Evolutionary conservation across 2,329 filamentous ascomycete genomes (phyloP).

Genomic region (Geosmithia morbida): DNA sequence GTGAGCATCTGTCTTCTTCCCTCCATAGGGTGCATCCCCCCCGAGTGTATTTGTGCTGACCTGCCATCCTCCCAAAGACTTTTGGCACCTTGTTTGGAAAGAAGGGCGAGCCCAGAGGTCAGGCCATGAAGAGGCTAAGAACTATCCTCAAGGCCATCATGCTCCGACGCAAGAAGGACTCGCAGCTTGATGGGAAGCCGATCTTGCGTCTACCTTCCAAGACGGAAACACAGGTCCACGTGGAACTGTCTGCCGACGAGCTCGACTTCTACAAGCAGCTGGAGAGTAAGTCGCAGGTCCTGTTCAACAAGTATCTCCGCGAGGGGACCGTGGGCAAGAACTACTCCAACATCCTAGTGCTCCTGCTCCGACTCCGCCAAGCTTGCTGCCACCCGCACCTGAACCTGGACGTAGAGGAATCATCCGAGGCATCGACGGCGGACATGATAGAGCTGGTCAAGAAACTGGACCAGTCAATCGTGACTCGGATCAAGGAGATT

Average conservation of each 20-base stretch:
- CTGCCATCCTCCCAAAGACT: neutral
- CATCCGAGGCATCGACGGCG: conserved; percentile 21
- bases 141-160: conserved; percentile 67
- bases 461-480: conserved; percentile 40
- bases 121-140: conserved; percentile 52
- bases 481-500: conserved; percentile 46
- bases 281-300: conserved; percentile 50
- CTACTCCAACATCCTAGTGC: conserved; percentile 68
- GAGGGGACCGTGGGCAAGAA: conserved; percentile 49
- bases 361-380: conserved; percentile 72
- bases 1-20: conserved; percentile 17
- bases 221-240: conserved; percentile 60
- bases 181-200: conserved; percentile 64
- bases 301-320: conserved; percentile 65
- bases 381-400: conserved; percentile 30
- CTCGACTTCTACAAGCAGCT: conserved; percentile 64
- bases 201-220: conserved; percentile 66
- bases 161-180: conserved; percentile 69
- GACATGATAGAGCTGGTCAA: conserved; percentile 50
- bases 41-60: neutral
- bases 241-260: conserved; percentile 61
- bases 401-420: conserved; percentile 19
- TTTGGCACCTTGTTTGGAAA: conserved; percentile 1
- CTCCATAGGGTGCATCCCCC: neutral
- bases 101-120: neutral